Base-by-base conservation (phyloP, 306 rosid species). In the Bauhinia variegata region DNA sequence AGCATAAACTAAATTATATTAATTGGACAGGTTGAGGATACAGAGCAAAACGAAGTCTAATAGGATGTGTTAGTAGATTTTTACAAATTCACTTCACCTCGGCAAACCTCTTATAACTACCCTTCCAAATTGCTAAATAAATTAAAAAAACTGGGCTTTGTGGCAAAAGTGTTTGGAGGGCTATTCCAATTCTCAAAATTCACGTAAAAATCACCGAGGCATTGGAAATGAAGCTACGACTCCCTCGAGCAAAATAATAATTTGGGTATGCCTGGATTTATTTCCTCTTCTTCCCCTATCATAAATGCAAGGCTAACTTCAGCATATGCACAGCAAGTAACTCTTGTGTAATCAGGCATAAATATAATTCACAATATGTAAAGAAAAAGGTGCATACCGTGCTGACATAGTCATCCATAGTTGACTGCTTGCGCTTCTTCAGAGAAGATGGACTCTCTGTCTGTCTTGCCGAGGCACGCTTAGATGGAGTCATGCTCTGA, bases 261-360 rank as follows among this genome's bases (percentile, higher is more conserved):
- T n/a, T 42, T 51, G 15, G 52, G 60, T 12, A 33, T 10, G 34
- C n/a, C 54, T 17, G 44, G 38, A 55, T 43, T 84, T 79, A 93
- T 54, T 88, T 89, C 79, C 89, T 88, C 79, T 80, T 81, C 85
- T 90, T 90, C 18, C 96, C 99, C 97, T 93, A 88, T 80, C 71
- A 78, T 62, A 62, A 55, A 15, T 44, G 17, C 61, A 58, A 2
- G 5, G 30, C 77, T 15, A 37, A 34, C 23, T 32, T 74, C 60
- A 15, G 63, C 68, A 64, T 77, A 70, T 68, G 34, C 11, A 28
- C 53, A 41, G 54, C 42, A 70, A 8, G 47, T 14, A 60, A 10
- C 31, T 10, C 8, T 0, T 12, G 31, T 0, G 9, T 32, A 71
- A 67, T 37, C 15, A 65, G 23, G 44, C 54, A 47, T 17, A 9